phyloP scores from a whole-genome alignment of 257 asterid genomes.

The Plantago elongata region DNA sequence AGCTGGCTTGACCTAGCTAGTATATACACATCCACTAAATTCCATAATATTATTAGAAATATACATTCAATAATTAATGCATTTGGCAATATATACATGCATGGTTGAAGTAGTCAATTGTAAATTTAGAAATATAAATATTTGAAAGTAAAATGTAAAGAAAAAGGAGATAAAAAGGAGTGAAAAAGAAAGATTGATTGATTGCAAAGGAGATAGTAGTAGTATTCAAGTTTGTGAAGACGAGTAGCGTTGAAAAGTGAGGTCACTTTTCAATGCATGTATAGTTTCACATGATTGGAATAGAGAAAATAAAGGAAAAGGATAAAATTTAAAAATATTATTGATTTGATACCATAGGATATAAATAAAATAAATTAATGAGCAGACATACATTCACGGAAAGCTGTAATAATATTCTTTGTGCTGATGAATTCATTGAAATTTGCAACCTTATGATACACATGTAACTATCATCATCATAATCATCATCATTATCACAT shows the following conservation, averaged over 20 bases:
- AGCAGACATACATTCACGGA: conserved; percentile 41
- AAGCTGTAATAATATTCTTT: conserved; percentile 40
- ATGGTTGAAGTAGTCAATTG: too few relatives aligned
- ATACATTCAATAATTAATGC: too few relatives aligned
- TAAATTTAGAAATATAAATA: neutral
- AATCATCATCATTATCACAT: conserved; percentile 5
- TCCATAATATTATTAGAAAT: too few relatives aligned
- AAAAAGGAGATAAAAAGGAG: too few relatives aligned
- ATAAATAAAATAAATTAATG: too few relatives aligned
- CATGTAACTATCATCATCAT: conserved; percentile 1
- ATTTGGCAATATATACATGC: too few relatives aligned
- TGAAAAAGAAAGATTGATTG: neutral
- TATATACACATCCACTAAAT: too few relatives aligned
- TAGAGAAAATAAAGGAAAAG: conserved; percentile 3
- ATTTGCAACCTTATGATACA: conserved; percentile 16
- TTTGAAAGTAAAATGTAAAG: too few relatives aligned
- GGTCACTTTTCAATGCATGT: conserved; percentile 6
- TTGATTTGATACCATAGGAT: too few relatives aligned
- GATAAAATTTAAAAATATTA: too few relatives aligned
- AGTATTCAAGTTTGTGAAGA: too few relatives aligned
- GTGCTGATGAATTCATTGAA: conserved; percentile 28
- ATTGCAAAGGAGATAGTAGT: neutral
- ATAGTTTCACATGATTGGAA: conserved; percentile 23
- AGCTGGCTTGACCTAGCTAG: too few relatives aligned
- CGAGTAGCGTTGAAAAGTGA: conserved; percentile 6